phyloP scores from a whole-genome alignment of 2,329 filamentous ascomycete genomes.

The Chaetomium sp. region DNA sequence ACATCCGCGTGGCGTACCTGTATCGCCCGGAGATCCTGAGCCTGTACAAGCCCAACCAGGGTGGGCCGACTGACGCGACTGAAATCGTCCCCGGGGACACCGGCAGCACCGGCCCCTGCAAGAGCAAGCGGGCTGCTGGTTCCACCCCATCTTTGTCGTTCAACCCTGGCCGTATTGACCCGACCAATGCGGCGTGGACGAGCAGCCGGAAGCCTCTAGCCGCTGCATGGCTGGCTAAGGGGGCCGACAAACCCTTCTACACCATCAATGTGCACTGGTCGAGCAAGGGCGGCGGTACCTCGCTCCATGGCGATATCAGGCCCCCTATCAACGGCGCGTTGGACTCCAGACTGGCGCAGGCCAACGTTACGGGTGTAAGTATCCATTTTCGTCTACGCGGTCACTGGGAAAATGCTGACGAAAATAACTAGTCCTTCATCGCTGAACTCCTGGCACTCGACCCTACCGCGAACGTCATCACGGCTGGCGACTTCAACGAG shows the following conservation, averaged over 20 bases:
- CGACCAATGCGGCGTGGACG: conserved; percentile 52
- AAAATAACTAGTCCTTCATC: conserved; percentile 42
- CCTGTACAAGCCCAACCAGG: conserved; percentile 54
- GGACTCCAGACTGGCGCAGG: conserved; percentile 49
- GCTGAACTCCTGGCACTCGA: conserved; percentile 51
- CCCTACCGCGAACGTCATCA: conserved; percentile 50
- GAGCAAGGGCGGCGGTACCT: conserved; percentile 59
- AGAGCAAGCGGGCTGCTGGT: conserved; percentile 18
- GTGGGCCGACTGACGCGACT: conserved; percentile 47
- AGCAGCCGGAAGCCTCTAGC: conserved; percentile 60
- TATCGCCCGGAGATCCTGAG: conserved; percentile 56
- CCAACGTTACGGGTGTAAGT: conserved; percentile 50
- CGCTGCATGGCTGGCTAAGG: conserved; percentile 57
- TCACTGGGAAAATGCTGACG: conserved; percentile 3
- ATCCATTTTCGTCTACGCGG: neutral
- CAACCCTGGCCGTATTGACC: conserved; percentile 65
- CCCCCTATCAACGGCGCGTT: conserved; percentile 62
- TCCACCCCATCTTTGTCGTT: conserved; percentile 42
- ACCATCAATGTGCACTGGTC: conserved; percentile 66
- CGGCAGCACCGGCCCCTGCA: neutral
- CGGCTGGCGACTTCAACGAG: conserved; percentile 67
- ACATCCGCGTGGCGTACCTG: conserved; percentile 65
- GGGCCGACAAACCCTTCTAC: conserved; percentile 50
- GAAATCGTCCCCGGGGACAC: conserved; percentile 43
- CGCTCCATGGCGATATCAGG: conserved; percentile 57